Percentiles rank a stretch among this genome's conserved stretches.
Evolutionary conservation across 305 asterid species (phyloP).

Genomic region (Fraxinus ornus): DNA sequence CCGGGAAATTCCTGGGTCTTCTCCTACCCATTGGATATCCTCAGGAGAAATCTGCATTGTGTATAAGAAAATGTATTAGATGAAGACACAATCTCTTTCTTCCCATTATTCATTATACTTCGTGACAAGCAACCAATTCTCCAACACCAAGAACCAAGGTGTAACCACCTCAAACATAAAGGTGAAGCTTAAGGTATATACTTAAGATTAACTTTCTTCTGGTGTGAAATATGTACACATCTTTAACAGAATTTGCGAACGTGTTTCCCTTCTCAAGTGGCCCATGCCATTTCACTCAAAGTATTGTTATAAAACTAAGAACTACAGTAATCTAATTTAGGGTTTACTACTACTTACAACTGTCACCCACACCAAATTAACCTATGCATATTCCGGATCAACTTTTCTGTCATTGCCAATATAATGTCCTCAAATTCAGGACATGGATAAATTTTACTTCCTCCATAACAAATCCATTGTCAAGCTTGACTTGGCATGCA

Average conservation of each 20-base stretch:
- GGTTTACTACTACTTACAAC: background rate
- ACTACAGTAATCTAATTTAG: background rate
- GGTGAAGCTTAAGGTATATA: background rate
- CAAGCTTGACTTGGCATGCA: background rate
- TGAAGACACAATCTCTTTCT: slow-evolving; percentile 4
- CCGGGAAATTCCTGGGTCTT: slow-evolving; percentile 66
- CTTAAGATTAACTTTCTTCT: background rate
- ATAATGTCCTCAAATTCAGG: background rate
- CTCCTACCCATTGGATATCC: slow-evolving; percentile 81
- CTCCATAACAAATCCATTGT: background rate
- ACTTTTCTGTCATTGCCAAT: background rate
- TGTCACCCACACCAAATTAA: background rate
- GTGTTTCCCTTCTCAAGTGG: background rate
- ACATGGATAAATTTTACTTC: background rate
- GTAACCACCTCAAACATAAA: background rate
- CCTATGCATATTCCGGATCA: background rate
- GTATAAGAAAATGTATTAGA: slow-evolving; percentile 20
- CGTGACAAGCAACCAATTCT: background rate
- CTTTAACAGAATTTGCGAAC: background rate
- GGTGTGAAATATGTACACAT: background rate
- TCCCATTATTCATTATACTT: background rate
- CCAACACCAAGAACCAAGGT: background rate
- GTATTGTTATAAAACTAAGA: background rate
- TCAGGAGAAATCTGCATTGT: slow-evolving; percentile 75
- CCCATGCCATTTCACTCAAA: background rate